Base-by-base conservation (phyloP, 1,284 basidiomycete species). In the Trametes versicolor region DNA sequence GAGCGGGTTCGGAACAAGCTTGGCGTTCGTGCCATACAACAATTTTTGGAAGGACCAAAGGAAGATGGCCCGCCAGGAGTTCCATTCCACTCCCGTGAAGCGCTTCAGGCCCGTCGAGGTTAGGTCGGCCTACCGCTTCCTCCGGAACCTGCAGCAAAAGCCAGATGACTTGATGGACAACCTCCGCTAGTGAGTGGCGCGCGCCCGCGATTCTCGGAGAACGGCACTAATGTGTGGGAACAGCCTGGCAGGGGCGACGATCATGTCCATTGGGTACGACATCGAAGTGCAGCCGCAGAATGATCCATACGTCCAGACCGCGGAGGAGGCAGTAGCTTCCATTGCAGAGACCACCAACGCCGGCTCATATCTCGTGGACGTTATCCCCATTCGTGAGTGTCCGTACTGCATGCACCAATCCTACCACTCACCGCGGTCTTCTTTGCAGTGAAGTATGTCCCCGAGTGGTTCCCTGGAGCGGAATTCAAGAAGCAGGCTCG, bases 41-140 rank as follows among this genome's bases (percentile, higher is more conserved):
- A 73, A 79, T 4, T 67, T 66, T 52, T 86, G 83, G 83, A 78
- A 79, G 27, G 64, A 71, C 1, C 77, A 79, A 36, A 71, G 81
- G 32, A 74, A 73, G 51, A 67, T 81, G 36, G 77, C 79, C 39
- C 78, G 82, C 32, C 70, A 66, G n/a, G 65, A 68, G 25, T 71
- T 72, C 58, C 60, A 65, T 56, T 43, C 66, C 12, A 37, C 34
- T 4, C 43, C 63, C 1, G 64, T 68, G 19, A 64, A 66, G 34
- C 58, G 61, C 0, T 74, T 62, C 65, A 56, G 62, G 15, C 65
- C 65, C 1, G 41, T 52, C 15, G 62, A 71, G 37, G 45, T 47
- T 19, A 66, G 66, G 23, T 79, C 79, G 52, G 72, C 69, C 5
- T 69, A 76, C 32, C 71, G 76, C 10, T 68, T 83, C 23, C 67